Evolutionary conservation across 345 rosid species (phyloP).

Genomic region (Murraya paniculata): DNA sequence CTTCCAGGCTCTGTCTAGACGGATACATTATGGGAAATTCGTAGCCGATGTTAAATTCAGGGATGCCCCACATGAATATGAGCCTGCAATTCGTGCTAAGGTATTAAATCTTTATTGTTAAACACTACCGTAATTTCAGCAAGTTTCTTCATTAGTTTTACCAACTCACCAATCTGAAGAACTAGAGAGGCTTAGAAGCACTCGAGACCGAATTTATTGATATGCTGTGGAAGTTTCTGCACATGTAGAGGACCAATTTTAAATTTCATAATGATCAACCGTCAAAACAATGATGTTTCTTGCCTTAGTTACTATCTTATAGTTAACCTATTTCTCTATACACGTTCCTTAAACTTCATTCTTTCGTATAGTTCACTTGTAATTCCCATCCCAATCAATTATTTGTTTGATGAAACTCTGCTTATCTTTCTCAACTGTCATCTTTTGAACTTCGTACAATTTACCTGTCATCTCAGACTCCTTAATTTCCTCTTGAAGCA

Average conservation of each 20-base stretch:
- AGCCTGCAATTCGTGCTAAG: constrained; percentile 68
- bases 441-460: not conserved
- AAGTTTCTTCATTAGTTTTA: not conserved
- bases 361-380: not conserved
- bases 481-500: not conserved
- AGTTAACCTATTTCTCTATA: not conserved
- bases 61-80: constrained; percentile 64
- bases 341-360: not conserved
- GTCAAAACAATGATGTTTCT: not conserved
- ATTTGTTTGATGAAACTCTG: not conserved
- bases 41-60: constrained; percentile 88
- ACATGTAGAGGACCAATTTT: not conserved
- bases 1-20: constrained; percentile 73
- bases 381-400: not conserved
- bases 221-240: not conserved
- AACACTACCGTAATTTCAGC: not conserved
- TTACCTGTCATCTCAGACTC: not conserved
- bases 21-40: constrained; percentile 84
- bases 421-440: not conserved
- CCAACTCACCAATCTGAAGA: not conserved
- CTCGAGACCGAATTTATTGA: not conserved
- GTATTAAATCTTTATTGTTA: constrained; percentile 29
- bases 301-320: not conserved
- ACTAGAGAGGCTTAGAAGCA: not conserved
- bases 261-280: not conserved